Evolutionary conservation across 2,329 filamentous ascomycete genomes (phyloP).

Genomic region (Aspergillus aculeatus): DNA sequence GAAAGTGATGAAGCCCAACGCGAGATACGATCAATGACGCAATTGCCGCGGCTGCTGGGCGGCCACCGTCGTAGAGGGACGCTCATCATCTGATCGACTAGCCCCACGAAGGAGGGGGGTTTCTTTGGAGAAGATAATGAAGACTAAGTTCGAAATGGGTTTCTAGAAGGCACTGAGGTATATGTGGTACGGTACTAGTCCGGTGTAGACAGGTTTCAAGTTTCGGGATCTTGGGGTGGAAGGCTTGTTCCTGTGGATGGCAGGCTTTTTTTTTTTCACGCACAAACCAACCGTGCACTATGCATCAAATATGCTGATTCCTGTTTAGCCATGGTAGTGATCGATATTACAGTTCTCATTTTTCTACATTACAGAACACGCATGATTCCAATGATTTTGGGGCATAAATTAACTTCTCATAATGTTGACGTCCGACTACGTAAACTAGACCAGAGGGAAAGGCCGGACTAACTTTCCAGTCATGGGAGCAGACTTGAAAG

Average conservation of each 20-base stretch:
- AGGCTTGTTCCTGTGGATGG: not conserved
- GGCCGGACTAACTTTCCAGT: not conserved
- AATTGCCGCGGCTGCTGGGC: conserved; percentile 20
- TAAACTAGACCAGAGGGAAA: conserved; percentile 5
- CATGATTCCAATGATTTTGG: not conserved
- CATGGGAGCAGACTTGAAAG: conserved; percentile 22
- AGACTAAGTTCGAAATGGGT: not conserved
- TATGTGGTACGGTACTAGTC: not conserved
- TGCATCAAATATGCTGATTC: not conserved
- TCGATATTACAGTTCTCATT: not conserved
- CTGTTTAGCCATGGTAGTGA: too few relatives aligned
- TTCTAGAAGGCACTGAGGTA: not conserved
- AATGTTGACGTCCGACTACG: conserved; percentile 10
- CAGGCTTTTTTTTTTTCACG: not conserved
- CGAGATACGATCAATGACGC: conserved; percentile 26
- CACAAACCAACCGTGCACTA: not conserved
- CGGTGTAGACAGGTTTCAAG: not conserved
- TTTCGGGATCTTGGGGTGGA: not conserved
- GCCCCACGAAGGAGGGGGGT: not conserved
- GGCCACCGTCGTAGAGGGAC: conserved; percentile 15
- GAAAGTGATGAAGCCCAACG: conserved; percentile 14
- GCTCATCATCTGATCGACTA: conserved; percentile 1
- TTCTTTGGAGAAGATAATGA: not conserved
- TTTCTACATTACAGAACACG: not conserved
- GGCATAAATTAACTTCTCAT: not conserved